phyloP scores from a whole-genome alignment of 306 rosid genomes.

The Sindora glabra region DNA sequence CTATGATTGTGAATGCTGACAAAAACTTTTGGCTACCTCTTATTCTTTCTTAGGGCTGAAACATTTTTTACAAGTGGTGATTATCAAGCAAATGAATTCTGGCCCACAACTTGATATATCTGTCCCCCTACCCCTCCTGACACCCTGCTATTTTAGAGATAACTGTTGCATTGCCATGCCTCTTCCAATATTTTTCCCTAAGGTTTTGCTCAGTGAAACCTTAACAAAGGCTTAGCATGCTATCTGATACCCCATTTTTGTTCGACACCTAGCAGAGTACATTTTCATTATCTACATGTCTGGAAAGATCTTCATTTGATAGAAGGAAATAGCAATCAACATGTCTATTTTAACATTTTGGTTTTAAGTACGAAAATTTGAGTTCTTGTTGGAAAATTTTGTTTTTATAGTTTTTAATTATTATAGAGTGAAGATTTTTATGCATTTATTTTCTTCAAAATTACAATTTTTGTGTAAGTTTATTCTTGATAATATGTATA shows the following conservation, averaged over 20 bases:
- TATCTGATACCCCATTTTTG: not conserved
- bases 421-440: not conserved
- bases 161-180: not conserved
- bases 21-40: no score
- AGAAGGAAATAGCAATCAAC: not conserved
- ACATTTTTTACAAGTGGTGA: not conserved
- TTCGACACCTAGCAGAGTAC: not conserved
- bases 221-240: not conserved
- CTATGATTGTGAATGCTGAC: no score
- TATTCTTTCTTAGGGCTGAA: no score
- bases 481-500: not conserved
- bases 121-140: not conserved
- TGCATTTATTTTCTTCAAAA: not conserved
- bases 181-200: not conserved
- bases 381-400: not conserved
- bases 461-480: not conserved
- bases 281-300: not conserved
- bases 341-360: not conserved
- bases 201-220: not conserved
- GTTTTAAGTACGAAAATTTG: not conserved
- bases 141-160: no score
- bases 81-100: not conserved
- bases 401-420: not conserved
- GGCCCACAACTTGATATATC: not conserved
- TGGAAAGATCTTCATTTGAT: not conserved